Evolutionary conservation across 495 filamentous ascomycete species (phyloP).

Genomic region (Xylaria bambusicola): DNA sequence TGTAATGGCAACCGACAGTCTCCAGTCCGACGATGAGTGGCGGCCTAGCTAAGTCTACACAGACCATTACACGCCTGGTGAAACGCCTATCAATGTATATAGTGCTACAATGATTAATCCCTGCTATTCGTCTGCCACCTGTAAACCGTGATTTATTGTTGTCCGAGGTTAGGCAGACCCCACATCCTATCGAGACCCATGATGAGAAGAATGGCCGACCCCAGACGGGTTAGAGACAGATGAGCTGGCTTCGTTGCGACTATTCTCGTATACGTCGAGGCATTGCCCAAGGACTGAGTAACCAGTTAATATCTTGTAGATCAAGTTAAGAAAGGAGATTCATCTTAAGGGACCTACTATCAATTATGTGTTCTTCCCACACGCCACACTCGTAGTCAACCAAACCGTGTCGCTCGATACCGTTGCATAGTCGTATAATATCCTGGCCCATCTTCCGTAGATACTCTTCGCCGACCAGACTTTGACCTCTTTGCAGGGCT

Average conservation of each 20-base stretch:
- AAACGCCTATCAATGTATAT: conserved; percentile 18
- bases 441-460: conserved; percentile 81
- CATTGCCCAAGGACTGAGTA: conserved; percentile 66
- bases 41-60: conserved; percentile 13
- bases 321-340: background rate
- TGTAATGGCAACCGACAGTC: conserved; percentile 12
- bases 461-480: conserved; percentile 64
- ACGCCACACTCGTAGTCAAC: conserved; percentile 98
- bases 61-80: conserved; percentile 16
- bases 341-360: conserved; percentile 55
- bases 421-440: conserved; percentile 78
- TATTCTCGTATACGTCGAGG: conserved; percentile 58
- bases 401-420: conserved; percentile 81
- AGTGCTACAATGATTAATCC: conserved; percentile 12
- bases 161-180: background rate
- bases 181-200: conserved; percentile 22
- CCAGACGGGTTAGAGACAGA: conserved; percentile 21
- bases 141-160: background rate
- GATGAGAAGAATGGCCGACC: conserved; percentile 18
- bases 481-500: conserved; percentile 61
- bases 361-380: conserved; percentile 90
- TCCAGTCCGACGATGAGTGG: conserved; percentile 19
- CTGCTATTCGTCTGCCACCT: conserved; percentile 5
- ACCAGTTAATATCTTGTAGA: conserved; percentile 17
- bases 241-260: conserved; percentile 33